Percentiles rank a stretch among this genome's conserved stretches.
Evolutionary conservation across 2,329 filamentous ascomycete species (phyloP).

Genomic region (Ceratocystis ficicola): DNA sequence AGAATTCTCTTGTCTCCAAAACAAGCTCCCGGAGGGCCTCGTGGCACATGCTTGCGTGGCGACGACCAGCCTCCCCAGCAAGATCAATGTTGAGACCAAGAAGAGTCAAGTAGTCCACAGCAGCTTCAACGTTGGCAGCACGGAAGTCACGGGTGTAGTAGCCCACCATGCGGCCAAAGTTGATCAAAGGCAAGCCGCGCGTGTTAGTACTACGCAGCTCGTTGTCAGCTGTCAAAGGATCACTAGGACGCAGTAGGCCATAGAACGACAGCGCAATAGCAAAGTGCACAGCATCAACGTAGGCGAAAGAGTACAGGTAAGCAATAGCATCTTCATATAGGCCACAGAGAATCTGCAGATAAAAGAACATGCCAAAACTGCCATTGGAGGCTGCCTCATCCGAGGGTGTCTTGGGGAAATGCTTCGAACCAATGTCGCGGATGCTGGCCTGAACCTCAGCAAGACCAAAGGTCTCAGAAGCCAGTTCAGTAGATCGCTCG

Average conservation of each 20-base stretch:
- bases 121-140: slow-evolving; percentile 73
- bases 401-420: slow-evolving; percentile 71
- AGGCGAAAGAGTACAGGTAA: slow-evolving; percentile 83
- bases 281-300: slow-evolving; percentile 90
- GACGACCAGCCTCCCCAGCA: slow-evolving; percentile 57
- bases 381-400: slow-evolving; percentile 51
- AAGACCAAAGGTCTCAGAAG: slow-evolving; percentile 53
- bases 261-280: slow-evolving; percentile 82
- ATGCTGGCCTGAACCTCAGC: slow-evolving; percentile 65
- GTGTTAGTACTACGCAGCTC: slow-evolving; percentile 57
- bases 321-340: slow-evolving; percentile 90
- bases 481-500: slow-evolving; percentile 51
- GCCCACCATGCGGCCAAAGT: slow-evolving; percentile 85
- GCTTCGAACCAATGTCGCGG: slow-evolving; percentile 75
- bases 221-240: slow-evolving; percentile 61
- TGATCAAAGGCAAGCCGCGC: slow-evolving; percentile 66
- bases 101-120: slow-evolving; percentile 82
- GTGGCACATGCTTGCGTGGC: slow-evolving; percentile 73
- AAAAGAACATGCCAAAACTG: slow-evolving; percentile 82
- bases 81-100: slow-evolving; percentile 87
- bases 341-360: slow-evolving; percentile 77
- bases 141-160: slow-evolving; percentile 96
- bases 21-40: slow-evolving; percentile 88
- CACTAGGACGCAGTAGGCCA: slow-evolving; percentile 74
- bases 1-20: slow-evolving; percentile 93